Conservation (phyloP, 2,329 filamentous ascomycete species). For the Elsinoe fawcettii region DNA sequence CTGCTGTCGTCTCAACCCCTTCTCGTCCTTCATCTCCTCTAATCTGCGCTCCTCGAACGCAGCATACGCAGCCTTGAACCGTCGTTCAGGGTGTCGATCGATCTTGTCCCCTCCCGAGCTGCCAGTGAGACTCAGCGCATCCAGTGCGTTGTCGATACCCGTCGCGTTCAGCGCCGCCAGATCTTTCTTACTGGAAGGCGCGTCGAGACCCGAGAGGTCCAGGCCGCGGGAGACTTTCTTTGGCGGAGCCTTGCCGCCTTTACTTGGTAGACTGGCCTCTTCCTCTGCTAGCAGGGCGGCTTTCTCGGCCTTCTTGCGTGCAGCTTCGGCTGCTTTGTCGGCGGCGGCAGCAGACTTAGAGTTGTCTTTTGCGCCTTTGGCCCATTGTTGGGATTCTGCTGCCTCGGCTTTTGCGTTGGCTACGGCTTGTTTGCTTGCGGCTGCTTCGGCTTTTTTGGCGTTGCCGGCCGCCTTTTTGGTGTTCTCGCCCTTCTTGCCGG, state of each 20-base stretch:
- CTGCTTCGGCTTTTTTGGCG: constrained; percentile 84
- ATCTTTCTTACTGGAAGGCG: constrained; percentile 39
- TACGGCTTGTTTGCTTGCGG: constrained; percentile 67
- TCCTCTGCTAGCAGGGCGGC: constrained; percentile 78
- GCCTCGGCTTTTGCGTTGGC: constrained; percentile 59
- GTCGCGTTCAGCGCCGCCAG: constrained; percentile 64
- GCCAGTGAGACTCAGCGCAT: constrained; percentile 62
- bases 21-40: constrained; percentile 78
- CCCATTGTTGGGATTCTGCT: constrained; percentile 70
- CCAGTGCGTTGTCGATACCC: constrained; percentile 88
- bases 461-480: constrained; percentile 86
- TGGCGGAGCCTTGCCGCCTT: constrained; percentile 60
- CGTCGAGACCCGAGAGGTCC: constrained; percentile 67
- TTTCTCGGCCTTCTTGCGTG: constrained; percentile 85
- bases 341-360: constrained; percentile 84
- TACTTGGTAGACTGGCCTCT: constrained; percentile 59
- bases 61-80: constrained; percentile 78
- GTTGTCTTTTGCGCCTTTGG: constrained; percentile 74
- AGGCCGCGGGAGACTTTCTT: constrained; percentile 53
- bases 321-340: constrained; percentile 71
- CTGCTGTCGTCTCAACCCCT: constrained; percentile 73
- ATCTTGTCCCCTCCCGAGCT: constrained; percentile 58
- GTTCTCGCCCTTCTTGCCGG: constrained; percentile 67
- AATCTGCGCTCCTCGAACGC: constrained; percentile 75
- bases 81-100: constrained; percentile 79